Percentiles rank a stretch among this genome's conserved stretches.
Evolutionary conservation across 2,329 filamentous ascomycete genomes (phyloP).

Genomic region (Fusarium redolens): DNA sequence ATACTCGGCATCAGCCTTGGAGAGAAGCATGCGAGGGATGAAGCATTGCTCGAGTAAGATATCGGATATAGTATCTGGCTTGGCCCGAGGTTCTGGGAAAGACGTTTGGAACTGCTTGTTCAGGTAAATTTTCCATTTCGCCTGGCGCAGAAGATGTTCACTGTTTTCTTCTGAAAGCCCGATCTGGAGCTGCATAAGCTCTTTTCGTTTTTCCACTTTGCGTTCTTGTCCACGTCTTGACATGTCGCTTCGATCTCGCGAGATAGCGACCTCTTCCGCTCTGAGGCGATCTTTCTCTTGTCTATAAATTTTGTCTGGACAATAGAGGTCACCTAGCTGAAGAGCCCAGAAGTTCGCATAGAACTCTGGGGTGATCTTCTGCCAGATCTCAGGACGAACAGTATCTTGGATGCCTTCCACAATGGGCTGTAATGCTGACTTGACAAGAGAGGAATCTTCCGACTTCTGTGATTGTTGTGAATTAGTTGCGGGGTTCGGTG

Average conservation of each 20-base stretch:
- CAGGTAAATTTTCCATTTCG: constrained; percentile 75
- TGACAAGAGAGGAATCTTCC: constrained; percentile 49
- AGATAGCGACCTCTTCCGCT: constrained; percentile 73
- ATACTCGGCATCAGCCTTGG: constrained; percentile 88
- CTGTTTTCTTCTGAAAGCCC: constrained; percentile 79
- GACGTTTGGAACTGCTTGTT: constrained; percentile 81
- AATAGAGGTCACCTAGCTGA: constrained; percentile 81
- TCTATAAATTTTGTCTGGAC: constrained; percentile 82
- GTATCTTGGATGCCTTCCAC: constrained; percentile 74
- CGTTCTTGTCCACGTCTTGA: constrained; percentile 74
- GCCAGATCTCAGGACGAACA: constrained; percentile 72
- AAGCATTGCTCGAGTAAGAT: constrained; percentile 90
- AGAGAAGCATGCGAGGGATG: constrained; percentile 86
- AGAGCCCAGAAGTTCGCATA: constrained; percentile 95
- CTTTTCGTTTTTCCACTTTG: constrained; percentile 72
- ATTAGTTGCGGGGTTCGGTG: constrained; percentile 41
- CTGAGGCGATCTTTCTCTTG: constrained; percentile 77
- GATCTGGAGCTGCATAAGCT: constrained; percentile 75
- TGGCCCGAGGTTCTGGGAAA: constrained; percentile 76
- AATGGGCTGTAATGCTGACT: constrained; percentile 71
- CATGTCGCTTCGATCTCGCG: constrained; percentile 78
- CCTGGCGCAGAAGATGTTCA: constrained; percentile 74
- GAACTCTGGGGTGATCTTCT: constrained; percentile 80
- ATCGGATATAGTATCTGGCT: constrained; percentile 76
- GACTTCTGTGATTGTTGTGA: constrained; percentile 46